phyloP scores from a whole-genome alignment of 225 moss, liverwort and hornwort genomes.

The Asterella californica region DNA sequence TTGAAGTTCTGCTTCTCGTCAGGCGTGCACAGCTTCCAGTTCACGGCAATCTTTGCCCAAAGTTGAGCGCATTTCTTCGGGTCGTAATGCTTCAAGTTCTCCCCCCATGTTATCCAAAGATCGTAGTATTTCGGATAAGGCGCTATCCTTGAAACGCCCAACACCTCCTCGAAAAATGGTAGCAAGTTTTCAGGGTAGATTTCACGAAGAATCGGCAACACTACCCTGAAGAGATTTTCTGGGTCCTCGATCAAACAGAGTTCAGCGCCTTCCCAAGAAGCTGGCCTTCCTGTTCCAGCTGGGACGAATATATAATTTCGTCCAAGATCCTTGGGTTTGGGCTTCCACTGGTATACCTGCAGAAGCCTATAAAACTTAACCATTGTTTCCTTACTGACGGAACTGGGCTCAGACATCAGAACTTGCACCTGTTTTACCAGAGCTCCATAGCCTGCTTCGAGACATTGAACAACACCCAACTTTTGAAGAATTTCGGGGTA shows the following conservation, averaged over 20 bases:
- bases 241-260: background rate
- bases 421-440: background rate
- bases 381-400: background rate
- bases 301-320: background rate
- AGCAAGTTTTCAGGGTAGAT: background rate
- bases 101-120: conserved; percentile 7
- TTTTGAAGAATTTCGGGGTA: background rate
- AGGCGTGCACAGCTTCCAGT: background rate
- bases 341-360: background rate
- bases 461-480: background rate
- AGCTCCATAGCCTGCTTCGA: background rate
- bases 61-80: background rate
- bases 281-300: background rate
- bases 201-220: background rate
- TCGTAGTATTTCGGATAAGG: background rate
- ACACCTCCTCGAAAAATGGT: background rate
- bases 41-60: conserved; percentile 11
- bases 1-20: background rate
- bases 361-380: background rate
- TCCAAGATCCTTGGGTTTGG: background rate
- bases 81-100: background rate
- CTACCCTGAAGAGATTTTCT: background rate
- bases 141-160: background rate
- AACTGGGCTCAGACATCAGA: background rate
- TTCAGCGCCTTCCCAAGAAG: background rate